These are phyloP conservation scores for Westerdykella ornata DNA, from an alignment of 2,329 filamentous ascomycete genomes.

Conservation along the genomic window DNA sequence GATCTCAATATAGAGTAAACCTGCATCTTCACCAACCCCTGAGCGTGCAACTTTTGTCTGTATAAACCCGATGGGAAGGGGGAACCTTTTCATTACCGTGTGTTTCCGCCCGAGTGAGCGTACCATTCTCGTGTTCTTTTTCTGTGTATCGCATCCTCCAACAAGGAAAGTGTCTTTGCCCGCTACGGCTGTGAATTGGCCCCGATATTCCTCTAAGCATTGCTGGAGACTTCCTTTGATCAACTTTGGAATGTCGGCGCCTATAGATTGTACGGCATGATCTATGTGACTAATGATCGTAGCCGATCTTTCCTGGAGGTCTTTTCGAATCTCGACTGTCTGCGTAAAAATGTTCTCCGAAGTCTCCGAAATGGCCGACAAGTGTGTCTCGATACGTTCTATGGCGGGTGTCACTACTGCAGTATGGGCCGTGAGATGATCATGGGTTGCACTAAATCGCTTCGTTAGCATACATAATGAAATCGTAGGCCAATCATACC, in stretches of 20 bases:
- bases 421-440: neutral
- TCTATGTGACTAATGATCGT: neutral
- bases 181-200: too few relatives aligned
- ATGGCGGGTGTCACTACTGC: neutral
- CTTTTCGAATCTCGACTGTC: neutral
- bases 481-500: neutral
- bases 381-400: neutral
- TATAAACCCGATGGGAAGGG: slow-evolving; percentile 4
- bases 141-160: too few relatives aligned
- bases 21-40: neutral
- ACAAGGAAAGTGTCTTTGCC: too few relatives aligned
- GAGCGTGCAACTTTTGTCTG: slow-evolving; percentile 2
- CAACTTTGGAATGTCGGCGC: neutral
- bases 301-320: neutral
- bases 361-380: neutral
- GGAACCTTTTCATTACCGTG: neutral
- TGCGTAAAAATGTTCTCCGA: neutral
- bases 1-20: slow-evolving; percentile 1
- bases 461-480: neutral
- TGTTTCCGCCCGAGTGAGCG: neutral
- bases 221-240: neutral
- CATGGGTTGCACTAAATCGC: neutral
- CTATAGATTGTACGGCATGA: neutral
- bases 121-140: too few relatives aligned
- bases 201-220: neutral